These are phyloP conservation scores for Takashimella tepidaria DNA, from an alignment of 1,284 basidiomycete genomes.

Conservation along the genomic window DNA sequence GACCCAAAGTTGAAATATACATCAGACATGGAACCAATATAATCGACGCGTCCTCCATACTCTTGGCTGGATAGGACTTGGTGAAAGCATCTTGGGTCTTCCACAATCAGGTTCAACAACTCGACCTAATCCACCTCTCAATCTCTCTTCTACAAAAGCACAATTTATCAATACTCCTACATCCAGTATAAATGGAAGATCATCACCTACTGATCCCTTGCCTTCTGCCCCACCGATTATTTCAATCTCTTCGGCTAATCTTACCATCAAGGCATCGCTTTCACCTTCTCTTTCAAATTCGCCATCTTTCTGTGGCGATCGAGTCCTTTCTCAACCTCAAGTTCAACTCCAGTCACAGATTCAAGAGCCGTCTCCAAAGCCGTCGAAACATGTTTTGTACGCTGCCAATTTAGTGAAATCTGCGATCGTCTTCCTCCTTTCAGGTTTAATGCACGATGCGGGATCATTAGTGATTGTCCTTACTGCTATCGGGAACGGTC, in stretches of 20 bases:
- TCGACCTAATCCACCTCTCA: slow-evolving; percentile 11
- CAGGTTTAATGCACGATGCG: slow-evolving; percentile 38
- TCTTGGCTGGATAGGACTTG: slow-evolving; percentile 36
- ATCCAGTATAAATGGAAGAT: slow-evolving; percentile 5
- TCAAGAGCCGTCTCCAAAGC: too few relatives aligned
- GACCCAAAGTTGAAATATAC: too few relatives aligned
- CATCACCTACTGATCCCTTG: slow-evolving; percentile 26
- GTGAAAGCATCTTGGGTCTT: slow-evolving; percentile 37
- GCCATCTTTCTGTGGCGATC: too few relatives aligned
- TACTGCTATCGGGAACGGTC: slow-evolving; percentile 11
- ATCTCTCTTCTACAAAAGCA: too few relatives aligned
- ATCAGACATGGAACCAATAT: slow-evolving; percentile 42
- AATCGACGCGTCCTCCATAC: slow-evolving; percentile 32
- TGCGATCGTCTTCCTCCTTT: slow-evolving; percentile 34
- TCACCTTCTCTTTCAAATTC: neutral
- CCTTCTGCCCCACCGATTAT: slow-evolving; percentile 12
- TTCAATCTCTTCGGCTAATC: too few relatives aligned
- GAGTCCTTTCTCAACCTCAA: too few relatives aligned
- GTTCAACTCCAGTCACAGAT: too few relatives aligned
- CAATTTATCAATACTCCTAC: neutral
- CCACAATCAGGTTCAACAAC: slow-evolving; percentile 26
- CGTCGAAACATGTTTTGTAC: slow-evolving; percentile 7
- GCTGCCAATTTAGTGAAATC: slow-evolving; percentile 37
- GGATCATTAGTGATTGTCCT: slow-evolving; percentile 21
- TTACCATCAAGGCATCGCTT: too few relatives aligned